A percentile compares a stretch with the other conserved stretches of the same genome.
phyloP scores from a whole-genome alignment of 1,139 yeast species.

The Pichia sp. region DNA sequence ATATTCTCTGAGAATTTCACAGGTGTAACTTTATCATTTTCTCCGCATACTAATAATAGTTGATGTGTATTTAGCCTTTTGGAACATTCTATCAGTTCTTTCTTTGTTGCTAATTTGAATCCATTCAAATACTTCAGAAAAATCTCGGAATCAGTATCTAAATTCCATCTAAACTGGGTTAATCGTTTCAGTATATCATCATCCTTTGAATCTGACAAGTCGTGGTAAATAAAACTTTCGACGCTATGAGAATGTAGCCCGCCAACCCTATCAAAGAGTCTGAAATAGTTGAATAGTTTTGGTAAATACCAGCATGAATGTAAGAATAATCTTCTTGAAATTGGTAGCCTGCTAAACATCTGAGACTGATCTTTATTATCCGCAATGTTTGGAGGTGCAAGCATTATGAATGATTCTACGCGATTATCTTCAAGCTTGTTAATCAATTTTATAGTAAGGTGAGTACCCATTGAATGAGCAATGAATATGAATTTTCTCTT shows the following conservation, averaged over 20 bases:
- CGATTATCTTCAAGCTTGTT: slow-evolving; percentile 31
- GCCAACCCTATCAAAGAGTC: slow-evolving; percentile 53
- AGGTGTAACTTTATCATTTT: slow-evolving; percentile 50
- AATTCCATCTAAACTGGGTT: slow-evolving; percentile 63
- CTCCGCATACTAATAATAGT: slow-evolving; percentile 35
- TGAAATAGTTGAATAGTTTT: slow-evolving; percentile 41
- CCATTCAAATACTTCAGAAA: slow-evolving; percentile 48
- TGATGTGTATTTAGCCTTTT: slow-evolving; percentile 1
- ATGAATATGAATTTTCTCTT: slow-evolving; percentile 45
- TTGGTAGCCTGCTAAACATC: slow-evolving; percentile 15
- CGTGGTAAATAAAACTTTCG: slow-evolving; percentile 24
- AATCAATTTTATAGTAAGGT: slow-evolving; percentile 42
- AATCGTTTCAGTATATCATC: slow-evolving; percentile 35
- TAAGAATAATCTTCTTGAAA: slow-evolving; percentile 11
- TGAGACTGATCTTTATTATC: not conserved
- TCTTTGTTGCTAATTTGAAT: slow-evolving; percentile 33
- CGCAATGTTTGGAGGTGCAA: slow-evolving; percentile 47
- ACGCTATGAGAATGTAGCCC: slow-evolving; percentile 55
- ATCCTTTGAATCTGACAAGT: not conserved
- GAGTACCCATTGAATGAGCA: slow-evolving; percentile 75
- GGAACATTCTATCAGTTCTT: slow-evolving; percentile 31
- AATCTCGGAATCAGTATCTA: slow-evolving; percentile 50
- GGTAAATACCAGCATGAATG: slow-evolving; percentile 34
- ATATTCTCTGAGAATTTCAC: slow-evolving; percentile 24
- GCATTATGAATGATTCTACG: slow-evolving; percentile 40